These are phyloP conservation scores for Dothistroma pini DNA, from an alignment of 2,329 filamentous ascomycete genomes.

Conservation along the genomic window DNA sequence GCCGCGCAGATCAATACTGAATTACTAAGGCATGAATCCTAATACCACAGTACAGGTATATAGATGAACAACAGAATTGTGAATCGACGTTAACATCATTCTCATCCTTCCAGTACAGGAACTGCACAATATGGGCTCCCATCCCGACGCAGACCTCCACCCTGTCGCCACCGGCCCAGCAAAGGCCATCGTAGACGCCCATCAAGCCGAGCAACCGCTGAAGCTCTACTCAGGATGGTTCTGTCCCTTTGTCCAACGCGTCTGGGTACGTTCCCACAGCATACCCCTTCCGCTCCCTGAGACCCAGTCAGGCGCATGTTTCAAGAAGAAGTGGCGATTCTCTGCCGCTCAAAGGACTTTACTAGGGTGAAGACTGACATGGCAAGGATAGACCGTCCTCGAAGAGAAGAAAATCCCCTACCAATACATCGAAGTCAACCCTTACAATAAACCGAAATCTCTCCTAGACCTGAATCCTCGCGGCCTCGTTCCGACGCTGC, in stretches of 20 bases:
- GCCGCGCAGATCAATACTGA: not conserved
- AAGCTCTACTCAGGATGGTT: constrained; percentile 38
- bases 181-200: constrained; percentile 35
- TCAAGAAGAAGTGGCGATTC: no score
- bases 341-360: no score
- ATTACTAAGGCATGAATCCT: constrained; percentile 3
- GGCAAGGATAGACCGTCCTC: constrained; percentile 68
- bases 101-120: not conserved
- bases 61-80: constrained; percentile 2
- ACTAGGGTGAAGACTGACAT: no score
- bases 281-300: no score
- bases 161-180: constrained; percentile 46
- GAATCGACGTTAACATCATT: not conserved
- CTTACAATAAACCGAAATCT: constrained; percentile 66
- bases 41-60: constrained; percentile 1
- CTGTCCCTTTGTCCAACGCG: constrained; percentile 64
- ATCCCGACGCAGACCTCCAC: constrained; percentile 44
- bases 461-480: constrained; percentile 71
- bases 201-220: constrained; percentile 30
- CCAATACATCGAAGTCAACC: constrained; percentile 68
- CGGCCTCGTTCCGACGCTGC: constrained; percentile 69
- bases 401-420: constrained; percentile 70
- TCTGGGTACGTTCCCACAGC: no score
- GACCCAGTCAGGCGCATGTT: no score
- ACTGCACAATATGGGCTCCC: constrained; percentile 11